Conservation (phyloP, 1,284 basidiomycete species). For the Thecaphora thlaspeos region DNA sequence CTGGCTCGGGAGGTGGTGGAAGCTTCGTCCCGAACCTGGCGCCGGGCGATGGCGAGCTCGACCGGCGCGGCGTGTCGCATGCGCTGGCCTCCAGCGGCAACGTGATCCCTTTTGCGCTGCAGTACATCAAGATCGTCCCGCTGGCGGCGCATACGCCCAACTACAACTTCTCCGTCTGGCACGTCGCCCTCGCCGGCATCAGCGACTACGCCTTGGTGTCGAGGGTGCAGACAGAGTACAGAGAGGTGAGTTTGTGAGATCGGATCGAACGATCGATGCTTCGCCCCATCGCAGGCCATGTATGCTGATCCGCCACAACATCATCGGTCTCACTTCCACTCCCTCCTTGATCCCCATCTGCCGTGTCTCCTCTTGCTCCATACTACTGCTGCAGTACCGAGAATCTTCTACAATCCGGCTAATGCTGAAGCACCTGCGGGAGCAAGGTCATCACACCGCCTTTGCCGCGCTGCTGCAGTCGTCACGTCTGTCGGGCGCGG, state of each 20-base stretch:
- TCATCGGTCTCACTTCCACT: too few relatives aligned
- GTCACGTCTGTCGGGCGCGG: conserved; percentile 20
- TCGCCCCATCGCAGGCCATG: too few relatives aligned
- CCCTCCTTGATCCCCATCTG: too few relatives aligned
- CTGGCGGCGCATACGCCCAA: conserved; percentile 53
- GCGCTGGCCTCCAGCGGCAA: conserved; percentile 31
- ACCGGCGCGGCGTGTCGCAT: conserved; percentile 22
- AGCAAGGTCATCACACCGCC: conserved; percentile 70
- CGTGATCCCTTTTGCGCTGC: conserved; percentile 35
- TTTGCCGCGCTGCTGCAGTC: conserved; percentile 59
- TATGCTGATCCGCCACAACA: too few relatives aligned
- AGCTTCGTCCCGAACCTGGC: conserved; percentile 18
- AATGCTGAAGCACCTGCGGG: conserved; percentile 72
- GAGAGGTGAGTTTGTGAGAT: conserved; percentile 4
- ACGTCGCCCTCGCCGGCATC: conserved; percentile 54
- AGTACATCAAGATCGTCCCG: conserved; percentile 56
- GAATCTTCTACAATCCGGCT: conserved; percentile 43
- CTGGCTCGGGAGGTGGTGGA: conserved; percentile 18
- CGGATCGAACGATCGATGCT: too few relatives aligned
- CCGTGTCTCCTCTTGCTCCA: background rate
- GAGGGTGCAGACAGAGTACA: conserved; percentile 30
- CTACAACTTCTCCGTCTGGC: conserved; percentile 58
- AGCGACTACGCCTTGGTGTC: conserved; percentile 33
- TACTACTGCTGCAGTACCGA: conserved; percentile 28
- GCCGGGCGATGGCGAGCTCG: conserved; percentile 25